Base-by-base conservation (phyloP, 345 rosid genomes). In the Euphorbia pulcherrima region DNA sequence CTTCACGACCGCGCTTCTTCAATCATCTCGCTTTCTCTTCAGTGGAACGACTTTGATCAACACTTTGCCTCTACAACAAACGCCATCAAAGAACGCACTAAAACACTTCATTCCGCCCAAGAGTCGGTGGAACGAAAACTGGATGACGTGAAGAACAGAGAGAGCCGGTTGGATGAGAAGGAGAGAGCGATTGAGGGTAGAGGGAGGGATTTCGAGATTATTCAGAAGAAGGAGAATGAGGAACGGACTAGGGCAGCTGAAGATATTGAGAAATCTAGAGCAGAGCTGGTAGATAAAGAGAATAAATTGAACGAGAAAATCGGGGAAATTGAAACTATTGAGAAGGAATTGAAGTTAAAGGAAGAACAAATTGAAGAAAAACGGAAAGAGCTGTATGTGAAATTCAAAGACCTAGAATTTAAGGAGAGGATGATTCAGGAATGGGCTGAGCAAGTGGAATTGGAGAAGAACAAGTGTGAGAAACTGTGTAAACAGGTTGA, bases 21-120 rank as follows among this genome's bases (percentile, higher is more conserved):
- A 10, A 13, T 85, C 64, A 37, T 83, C 44, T 52, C 51, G 6
- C 80, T 87, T 39, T 63, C 79, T 18, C 52, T 79, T 53, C 84
- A 79, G 26, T 80, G 84, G 85, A 69, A 87, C 53, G 89, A 83
- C 4, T 68, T 85, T 18, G 88, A 79, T 17, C 60, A 56, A 0
- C 68, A 68, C 62, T 74, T 79, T 60, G 77, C 71, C 13, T 74
- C 84, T 16, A 65, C 64, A 5, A 65, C 55, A 16, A 58, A 1
- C 46, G 26, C 51, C 2, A 54, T 84, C 48, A 63, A 77, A 55
- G 64, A 75, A 29, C 77, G 83, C 46, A 73, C 64, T 1, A 69
- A 68, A 60, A 85, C 80, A 21, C 65, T 82, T 2, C 68, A 46
- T 8, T 37, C 46, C 1, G 3, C 24, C 8, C 53, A 64, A 1